Base-by-base conservation (phyloP, 148 eudicot genomes). In the Hydrangea macrophylla region DNA sequence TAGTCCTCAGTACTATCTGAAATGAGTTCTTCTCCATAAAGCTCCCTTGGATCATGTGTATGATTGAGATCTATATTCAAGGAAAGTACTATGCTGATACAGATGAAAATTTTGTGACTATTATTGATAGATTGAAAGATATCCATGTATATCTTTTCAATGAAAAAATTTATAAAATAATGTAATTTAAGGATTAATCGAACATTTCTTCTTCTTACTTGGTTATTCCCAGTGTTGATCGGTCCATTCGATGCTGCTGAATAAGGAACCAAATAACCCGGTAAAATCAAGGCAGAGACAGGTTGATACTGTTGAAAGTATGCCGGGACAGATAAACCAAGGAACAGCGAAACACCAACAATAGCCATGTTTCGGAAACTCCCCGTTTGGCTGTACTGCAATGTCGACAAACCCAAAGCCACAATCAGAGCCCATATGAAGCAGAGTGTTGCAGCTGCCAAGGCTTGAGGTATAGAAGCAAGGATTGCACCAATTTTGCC, bases 401-500 rank as follows among this genome's bases (percentile, higher is more conserved):
- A 74, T 20, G 81, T 85, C 40, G 89, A 81, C 62, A 94, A 83
- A 55, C 98, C 98, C 30, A 94, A 72, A 48, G 92, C 92, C 57
- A 90, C 86, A 25, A 75, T 81, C 61, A 90, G 79, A 62, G 88
- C 92, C 98, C 98, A 94, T 40, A 82, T 77, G 83, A 86, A 90
- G 88, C 97, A 94, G 62, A 94, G 77, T 27, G 81, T 78, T 27
- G 98, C 85, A 61, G 97, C 98, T 30, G 89, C 96, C 68, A 94
- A 78, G 70, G 97, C 88, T 77, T 71, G 88, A 33, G 98, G 98
- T 75, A 94, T 87, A 33, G 98, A 90, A 73, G 96, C 93, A 69
- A 94, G 86, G 70, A 86, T 76, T 25, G 93, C 98, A 26, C 98
- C 98, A 40, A 90, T 85, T 88, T 94, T 94, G 63, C 98, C 98